phyloP scores from a whole-genome alignment of 805 yeast species.

The Yarrowia sp. region DNA sequence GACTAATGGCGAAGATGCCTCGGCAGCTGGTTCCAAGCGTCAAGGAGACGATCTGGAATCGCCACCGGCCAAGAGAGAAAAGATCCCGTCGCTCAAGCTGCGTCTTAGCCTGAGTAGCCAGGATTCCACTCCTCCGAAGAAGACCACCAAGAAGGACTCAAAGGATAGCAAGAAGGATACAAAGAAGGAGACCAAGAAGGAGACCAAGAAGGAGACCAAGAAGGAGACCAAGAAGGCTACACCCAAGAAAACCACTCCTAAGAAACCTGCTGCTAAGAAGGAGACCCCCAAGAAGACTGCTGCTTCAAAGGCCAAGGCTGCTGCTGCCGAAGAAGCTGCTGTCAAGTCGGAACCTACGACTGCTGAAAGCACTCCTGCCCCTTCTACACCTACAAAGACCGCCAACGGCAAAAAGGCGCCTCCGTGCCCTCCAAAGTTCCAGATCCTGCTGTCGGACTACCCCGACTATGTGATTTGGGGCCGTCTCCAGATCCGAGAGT shows the following conservation, averaged over 20 bases:
- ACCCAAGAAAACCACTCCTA: background rate
- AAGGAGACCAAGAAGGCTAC: slow-evolving; percentile 6
- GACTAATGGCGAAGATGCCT: background rate
- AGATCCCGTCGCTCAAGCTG: slow-evolving; percentile 30
- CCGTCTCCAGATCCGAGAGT: slow-evolving; percentile 51
- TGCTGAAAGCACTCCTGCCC: slow-evolving; percentile 11
- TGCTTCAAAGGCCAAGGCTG: background rate
- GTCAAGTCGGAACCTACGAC: slow-evolving; percentile 7
- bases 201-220: slow-evolving; percentile 1
- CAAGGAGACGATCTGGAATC: slow-evolving; percentile 21
- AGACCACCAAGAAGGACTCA: slow-evolving; percentile 1
- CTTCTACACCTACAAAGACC: slow-evolving; percentile 11
- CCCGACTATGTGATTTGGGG: slow-evolving; percentile 48
- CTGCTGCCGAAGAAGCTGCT: slow-evolving; percentile 9
- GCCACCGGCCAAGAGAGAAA: slow-evolving; percentile 27
- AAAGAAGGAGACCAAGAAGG: slow-evolving; percentile 1
- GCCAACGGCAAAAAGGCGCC: slow-evolving; percentile 13
- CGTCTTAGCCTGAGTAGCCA: slow-evolving; percentile 17
- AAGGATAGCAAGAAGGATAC: slow-evolving; percentile 5
- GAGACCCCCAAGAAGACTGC: slow-evolving; percentile 5
- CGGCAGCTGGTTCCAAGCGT: background rate
- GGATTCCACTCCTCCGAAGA: slow-evolving; percentile 13
- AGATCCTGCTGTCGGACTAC: slow-evolving; percentile 43
- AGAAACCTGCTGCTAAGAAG: slow-evolving; percentile 9
- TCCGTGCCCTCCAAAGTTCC: slow-evolving; percentile 46